These are phyloP conservation scores for Chlamydomonas incerta DNA, from an alignment of 139 green algal genomes.

Conservation along the genomic window DNA sequence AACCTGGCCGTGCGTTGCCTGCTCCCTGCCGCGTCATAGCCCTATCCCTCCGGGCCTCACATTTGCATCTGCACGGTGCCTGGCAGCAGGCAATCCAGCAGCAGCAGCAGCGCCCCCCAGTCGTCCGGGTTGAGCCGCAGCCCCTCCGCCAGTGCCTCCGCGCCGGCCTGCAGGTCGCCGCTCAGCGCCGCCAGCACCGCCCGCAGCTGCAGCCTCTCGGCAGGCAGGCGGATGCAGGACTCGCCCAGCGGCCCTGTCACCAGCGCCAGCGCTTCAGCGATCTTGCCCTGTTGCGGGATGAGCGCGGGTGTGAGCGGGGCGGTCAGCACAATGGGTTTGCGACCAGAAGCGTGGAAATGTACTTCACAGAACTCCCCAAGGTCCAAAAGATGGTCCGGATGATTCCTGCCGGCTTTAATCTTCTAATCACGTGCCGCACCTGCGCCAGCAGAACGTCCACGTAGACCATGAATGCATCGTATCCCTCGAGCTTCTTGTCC, in stretches of 20 bases:
- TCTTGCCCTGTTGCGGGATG: constrained; percentile 70
- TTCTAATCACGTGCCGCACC: constrained; percentile 42
- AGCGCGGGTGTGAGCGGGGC: too few species aligned
- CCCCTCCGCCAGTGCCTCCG: constrained; percentile 47
- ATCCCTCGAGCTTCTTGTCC: constrained; percentile 49
- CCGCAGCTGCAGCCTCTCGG: constrained; percentile 60
- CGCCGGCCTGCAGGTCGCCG: constrained; percentile 57
- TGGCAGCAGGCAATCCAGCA: constrained; percentile 32
- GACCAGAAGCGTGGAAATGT: too few species aligned
- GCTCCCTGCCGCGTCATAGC: too few species aligned
- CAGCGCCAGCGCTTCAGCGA: constrained; percentile 45
- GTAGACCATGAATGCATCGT: constrained; percentile 69
- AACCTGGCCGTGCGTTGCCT: too few species aligned
- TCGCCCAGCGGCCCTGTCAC: constrained; percentile 29
- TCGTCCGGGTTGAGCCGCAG: constrained; percentile 66
- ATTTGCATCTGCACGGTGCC: background rate
- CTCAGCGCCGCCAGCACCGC: constrained; percentile 55
- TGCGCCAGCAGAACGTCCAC: constrained; percentile 62
- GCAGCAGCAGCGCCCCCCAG: constrained; percentile 56
- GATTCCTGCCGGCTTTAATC: too few species aligned
- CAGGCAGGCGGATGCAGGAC: constrained; percentile 45
- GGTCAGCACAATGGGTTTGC: too few species aligned
- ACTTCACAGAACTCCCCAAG: background rate
- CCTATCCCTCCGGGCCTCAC: background rate
- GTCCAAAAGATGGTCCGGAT: too few species aligned